phyloP scores from a whole-genome alignment of 768 basidiomycete species.

The Leccinum rimulosum region DNA sequence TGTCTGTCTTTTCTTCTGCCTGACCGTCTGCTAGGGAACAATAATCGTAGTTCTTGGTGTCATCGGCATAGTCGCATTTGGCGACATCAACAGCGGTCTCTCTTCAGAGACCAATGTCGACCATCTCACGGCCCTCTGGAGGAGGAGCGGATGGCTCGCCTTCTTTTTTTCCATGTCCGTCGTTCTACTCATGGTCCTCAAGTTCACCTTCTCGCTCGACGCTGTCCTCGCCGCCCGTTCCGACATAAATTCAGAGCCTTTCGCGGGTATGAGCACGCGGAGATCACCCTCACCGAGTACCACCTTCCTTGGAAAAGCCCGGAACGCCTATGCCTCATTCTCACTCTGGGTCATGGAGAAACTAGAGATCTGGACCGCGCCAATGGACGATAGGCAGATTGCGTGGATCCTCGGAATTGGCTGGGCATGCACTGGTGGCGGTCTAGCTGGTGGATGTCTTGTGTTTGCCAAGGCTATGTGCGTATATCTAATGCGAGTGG shows the following conservation, averaged over 20 bases:
- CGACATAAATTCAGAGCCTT: conserved; percentile 64
- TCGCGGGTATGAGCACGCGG: conserved; percentile 39
- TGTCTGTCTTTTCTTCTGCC: neutral
- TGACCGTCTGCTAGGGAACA: conserved; percentile 56
- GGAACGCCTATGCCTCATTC: conserved; percentile 40
- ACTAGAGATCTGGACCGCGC: conserved; percentile 72
- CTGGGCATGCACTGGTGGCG: conserved; percentile 92
- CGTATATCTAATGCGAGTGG: conserved; percentile 7
- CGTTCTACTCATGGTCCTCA: conserved; percentile 61
- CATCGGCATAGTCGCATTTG: conserved; percentile 84
- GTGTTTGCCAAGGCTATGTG: conserved; percentile 67
- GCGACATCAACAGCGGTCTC: conserved; percentile 80
- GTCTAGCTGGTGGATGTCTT: conserved; percentile 83
- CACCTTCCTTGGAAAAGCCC: conserved; percentile 34
- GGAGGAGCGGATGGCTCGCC: conserved; percentile 82
- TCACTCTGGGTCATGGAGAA: conserved; percentile 57
- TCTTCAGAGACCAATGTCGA: conserved; percentile 67
- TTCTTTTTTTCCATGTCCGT: conserved; percentile 83
- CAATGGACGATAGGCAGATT: conserved; percentile 80
- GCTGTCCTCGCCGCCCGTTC: conserved; percentile 66
- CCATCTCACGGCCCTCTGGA: conserved; percentile 83
- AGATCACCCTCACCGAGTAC: conserved; percentile 14
- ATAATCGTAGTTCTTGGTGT: conserved; percentile 81
- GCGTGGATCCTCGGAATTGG: conserved; percentile 91
- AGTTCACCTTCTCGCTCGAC: conserved; percentile 72